Percentiles rank a stretch among this genome's conserved stretches.
Evolutionary conservation across 2,329 filamentous ascomycete species (phyloP).

Genomic region (Trichoderma sp.): DNA sequence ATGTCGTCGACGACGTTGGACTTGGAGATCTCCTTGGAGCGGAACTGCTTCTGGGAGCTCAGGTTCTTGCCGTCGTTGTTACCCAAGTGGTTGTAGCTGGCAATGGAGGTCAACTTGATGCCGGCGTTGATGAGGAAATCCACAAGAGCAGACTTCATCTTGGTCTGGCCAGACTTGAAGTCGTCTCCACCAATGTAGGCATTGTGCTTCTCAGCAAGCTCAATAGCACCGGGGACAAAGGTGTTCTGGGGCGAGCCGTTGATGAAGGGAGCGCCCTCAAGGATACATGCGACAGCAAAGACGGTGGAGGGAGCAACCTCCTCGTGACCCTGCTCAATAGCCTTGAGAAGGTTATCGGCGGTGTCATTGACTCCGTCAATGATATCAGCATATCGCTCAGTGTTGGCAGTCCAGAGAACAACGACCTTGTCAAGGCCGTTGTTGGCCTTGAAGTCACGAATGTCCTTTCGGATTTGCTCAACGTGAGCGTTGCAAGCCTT

Average conservation of each 20-base stretch:
- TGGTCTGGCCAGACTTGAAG: slow-evolving; percentile 99
- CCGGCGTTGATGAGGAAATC: slow-evolving; percentile 98
- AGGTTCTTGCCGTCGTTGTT: slow-evolving; percentile 99
- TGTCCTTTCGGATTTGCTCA: slow-evolving; percentile 88
- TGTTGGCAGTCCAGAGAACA: slow-evolving; percentile 98
- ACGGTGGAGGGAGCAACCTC: slow-evolving; percentile 95
- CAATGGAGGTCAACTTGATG: slow-evolving; percentile 98
- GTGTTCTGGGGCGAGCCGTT: slow-evolving; percentile 99
- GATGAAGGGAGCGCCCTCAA: slow-evolving; percentile 91
- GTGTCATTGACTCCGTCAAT: slow-evolving; percentile 91
- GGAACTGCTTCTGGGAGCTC: slow-evolving; percentile 96
- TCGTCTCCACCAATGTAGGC: slow-evolving; percentile 97
- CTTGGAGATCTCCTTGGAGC: slow-evolving; percentile 99
- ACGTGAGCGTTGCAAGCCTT: slow-evolving; percentile 87
- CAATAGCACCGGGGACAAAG: slow-evolving; percentile 88
- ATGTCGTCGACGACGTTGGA: slow-evolving; percentile 99
- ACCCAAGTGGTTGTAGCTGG: slow-evolving; percentile 98
- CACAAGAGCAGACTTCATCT: slow-evolving; percentile 99
- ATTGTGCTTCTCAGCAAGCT: slow-evolving; percentile 80
- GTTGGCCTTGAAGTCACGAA: slow-evolving; percentile 85
- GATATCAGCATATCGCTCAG: slow-evolving; percentile 91
- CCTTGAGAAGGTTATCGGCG: slow-evolving; percentile 83
- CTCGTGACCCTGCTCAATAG: slow-evolving; percentile 81
- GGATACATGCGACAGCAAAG: slow-evolving; percentile 90
- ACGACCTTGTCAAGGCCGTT: slow-evolving; percentile 92